Conservation (phyloP, 2,329 filamentous ascomycete species). For the Gaeumannomyces tritici region DNA sequence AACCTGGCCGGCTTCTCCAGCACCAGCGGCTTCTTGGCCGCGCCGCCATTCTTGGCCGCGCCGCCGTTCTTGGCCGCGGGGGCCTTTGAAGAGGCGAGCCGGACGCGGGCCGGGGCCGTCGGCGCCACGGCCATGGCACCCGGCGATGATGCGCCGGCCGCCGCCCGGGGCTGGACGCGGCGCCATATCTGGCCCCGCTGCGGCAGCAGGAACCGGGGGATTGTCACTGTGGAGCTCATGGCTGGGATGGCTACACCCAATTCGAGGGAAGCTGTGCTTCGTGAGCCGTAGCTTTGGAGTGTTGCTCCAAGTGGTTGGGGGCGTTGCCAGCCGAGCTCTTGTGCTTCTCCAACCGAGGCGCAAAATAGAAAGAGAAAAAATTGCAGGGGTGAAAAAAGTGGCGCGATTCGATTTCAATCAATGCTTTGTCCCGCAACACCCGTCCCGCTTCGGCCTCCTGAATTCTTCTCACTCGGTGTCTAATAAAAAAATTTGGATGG, state of each 20-base stretch:
- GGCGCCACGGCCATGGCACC: background rate
- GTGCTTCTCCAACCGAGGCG: background rate
- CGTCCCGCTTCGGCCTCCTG: background rate
- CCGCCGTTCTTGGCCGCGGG: conserved; percentile 7
- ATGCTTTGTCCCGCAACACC: no score
- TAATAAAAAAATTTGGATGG: background rate
- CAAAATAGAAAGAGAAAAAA: background rate
- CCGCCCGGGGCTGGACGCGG: conserved; percentile 9
- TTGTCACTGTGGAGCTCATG: conserved; percentile 19
- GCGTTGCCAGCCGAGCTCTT: no score
- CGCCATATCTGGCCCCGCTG: conserved; percentile 49
- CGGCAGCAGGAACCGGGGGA: conserved; percentile 61
- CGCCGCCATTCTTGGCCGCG: no score
- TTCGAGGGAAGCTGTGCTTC: background rate
- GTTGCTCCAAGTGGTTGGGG: background rate
- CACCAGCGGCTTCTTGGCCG: conserved; percentile 47
- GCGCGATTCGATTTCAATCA: no score
- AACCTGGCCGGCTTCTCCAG: conserved; percentile 85
- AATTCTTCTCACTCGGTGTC: background rate
- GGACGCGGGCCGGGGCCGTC: conserved; percentile 9
- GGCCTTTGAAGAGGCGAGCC: conserved; percentile 13
- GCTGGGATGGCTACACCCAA: background rate
- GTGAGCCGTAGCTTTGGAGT: background rate
- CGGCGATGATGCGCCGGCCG: background rate
- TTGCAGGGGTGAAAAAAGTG: background rate